Conservation (phyloP, 1,284 basidiomycete species). For the Ceratobasidium sp. region DNA sequence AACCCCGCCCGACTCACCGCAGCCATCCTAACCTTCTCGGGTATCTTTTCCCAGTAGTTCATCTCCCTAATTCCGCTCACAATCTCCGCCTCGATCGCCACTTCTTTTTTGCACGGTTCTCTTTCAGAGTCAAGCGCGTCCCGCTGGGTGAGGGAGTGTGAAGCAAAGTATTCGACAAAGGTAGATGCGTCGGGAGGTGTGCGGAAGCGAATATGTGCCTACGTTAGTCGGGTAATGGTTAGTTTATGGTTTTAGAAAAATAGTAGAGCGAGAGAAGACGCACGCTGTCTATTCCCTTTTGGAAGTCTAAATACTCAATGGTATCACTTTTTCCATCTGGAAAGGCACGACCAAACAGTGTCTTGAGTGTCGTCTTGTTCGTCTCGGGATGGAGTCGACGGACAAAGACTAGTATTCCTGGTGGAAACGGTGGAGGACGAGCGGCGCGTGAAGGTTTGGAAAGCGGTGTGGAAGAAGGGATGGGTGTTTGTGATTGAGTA, state of each 20-base stretch:
- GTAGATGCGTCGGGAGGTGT: conserved; percentile 63
- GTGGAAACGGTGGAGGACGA: conserved; percentile 65
- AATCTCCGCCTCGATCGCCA: conserved; percentile 65
- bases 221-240: conserved; percentile 22
- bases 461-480: neutral
- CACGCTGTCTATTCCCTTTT: conserved; percentile 79
- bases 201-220: conserved; percentile 81
- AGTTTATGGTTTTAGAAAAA: neutral
- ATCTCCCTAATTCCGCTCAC: conserved; percentile 73
- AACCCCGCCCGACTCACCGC: conserved; percentile 65
- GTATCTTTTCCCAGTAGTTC: conserved; percentile 82
- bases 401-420: conserved; percentile 74
- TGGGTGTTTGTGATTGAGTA: neutral
- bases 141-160: conserved; percentile 60
- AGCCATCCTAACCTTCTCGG: conserved; percentile 72
- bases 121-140: conserved; percentile 66
- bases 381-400: conserved; percentile 77
- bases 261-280: conserved; percentile 51
- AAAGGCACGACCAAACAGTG: conserved; percentile 67
- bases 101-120: conserved; percentile 27
- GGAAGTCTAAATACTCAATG: conserved; percentile 81
- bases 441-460: conserved; percentile 3
- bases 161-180: conserved; percentile 64
- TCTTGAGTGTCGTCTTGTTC: conserved; percentile 80
- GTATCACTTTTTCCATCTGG: conserved; percentile 52